Conservation (phyloP, 202 grass and related monocot species). For the Schoenoplectus tabernaemontani region DNA sequence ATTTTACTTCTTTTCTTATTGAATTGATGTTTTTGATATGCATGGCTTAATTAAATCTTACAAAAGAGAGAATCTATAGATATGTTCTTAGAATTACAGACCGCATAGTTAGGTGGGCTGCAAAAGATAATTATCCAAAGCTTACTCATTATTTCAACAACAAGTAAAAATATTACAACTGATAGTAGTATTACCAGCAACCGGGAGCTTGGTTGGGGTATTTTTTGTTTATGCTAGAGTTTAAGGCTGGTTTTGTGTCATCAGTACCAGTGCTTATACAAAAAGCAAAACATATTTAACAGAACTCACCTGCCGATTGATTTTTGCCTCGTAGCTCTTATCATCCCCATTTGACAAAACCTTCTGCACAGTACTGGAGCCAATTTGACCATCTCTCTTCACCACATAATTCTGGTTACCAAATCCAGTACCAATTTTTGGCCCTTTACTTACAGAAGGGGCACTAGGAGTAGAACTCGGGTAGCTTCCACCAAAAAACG, state of each 20-base stretch:
- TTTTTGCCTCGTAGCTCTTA: conserved; percentile 35
- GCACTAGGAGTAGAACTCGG: conserved; percentile 29
- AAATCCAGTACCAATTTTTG: not conserved
- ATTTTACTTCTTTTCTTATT: not conserved
- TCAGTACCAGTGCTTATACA: not conserved
- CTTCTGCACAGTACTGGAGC: conserved; percentile 28
- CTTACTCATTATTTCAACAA: not conserved
- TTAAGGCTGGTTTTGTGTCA: not conserved
- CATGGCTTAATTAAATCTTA: not conserved
- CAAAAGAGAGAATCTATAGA: not conserved
- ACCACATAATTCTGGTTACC: conserved; percentile 45
- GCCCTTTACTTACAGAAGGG: conserved; percentile 5
- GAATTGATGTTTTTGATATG: not conserved
- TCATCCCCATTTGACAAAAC: conserved; percentile 48
- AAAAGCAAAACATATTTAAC: conserved; percentile 23
- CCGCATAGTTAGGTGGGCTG: not conserved
- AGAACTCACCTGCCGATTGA: conserved; percentile 65
- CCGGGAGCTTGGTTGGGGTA: not conserved
- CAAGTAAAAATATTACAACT: not conserved
- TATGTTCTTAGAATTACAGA: not conserved
- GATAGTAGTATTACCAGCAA: not conserved
- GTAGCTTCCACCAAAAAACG: conserved; percentile 73
- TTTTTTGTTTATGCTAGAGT: not conserved
- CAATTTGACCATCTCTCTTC: conserved; percentile 49
- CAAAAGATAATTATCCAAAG: not conserved